Conservation (phyloP, 2,329 filamentous ascomycete species). For the Colletotrichum karsti region DNA sequence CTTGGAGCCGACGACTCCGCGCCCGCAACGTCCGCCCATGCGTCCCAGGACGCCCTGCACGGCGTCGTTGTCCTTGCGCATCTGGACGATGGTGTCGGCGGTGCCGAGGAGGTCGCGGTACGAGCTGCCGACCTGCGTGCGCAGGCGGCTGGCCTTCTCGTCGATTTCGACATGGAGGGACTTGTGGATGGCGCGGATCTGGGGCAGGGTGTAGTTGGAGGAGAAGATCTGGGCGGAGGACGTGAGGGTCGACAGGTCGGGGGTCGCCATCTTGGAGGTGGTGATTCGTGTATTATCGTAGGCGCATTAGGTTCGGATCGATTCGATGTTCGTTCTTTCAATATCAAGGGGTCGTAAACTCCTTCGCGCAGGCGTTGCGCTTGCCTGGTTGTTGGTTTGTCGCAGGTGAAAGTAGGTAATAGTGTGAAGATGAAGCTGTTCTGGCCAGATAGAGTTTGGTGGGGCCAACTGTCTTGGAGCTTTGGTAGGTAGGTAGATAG, state of each 20-base stretch:
- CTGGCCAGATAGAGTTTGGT: conserved; percentile 22
- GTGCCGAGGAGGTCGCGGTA: conserved; percentile 93
- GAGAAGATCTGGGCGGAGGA: conserved; percentile 65
- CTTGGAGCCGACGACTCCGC: conserved; percentile 74
- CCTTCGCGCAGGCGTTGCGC: conserved; percentile 11
- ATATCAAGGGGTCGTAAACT: background rate
- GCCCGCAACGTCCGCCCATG: conserved; percentile 82
- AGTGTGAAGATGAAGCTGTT: conserved; percentile 2
- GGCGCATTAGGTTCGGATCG: background rate
- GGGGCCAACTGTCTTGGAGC: conserved; percentile 18
- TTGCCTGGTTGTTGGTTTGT: background rate
- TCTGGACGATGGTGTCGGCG: conserved; percentile 91
- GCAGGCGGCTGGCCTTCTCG: conserved; percentile 69
- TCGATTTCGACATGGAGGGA: conserved; percentile 66
- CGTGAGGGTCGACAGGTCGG: conserved; percentile 58
- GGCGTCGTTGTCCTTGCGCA: conserved; percentile 80
- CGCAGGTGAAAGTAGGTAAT: background rate
- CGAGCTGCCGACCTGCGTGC: conserved; percentile 70
- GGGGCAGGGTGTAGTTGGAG: conserved; percentile 65
- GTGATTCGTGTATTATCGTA: background rate
- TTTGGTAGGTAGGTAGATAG: background rate
- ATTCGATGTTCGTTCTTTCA: background rate
- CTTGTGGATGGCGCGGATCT: conserved; percentile 71
- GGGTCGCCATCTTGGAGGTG: conserved; percentile 33
- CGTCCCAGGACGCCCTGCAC: conserved; percentile 76